A percentile compares a stretch with the other conserved stretches of the same genome.
Conservation (phyloP, 306 rosid species). For the Casuarina equisetifolia region DNA sequence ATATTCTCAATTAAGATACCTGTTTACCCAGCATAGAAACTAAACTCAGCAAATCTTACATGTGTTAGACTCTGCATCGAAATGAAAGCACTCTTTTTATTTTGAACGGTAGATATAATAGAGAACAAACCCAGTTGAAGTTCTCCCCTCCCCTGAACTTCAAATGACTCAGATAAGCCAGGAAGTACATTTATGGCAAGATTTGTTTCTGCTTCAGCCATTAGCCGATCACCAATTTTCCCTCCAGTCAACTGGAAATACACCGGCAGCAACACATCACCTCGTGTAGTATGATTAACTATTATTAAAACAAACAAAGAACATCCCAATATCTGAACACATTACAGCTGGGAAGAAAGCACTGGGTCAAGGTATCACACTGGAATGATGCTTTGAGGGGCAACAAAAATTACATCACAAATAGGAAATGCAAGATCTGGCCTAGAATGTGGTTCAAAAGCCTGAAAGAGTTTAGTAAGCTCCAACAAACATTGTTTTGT, state of each 20-base stretch:
- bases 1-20: slow-evolving; percentile 96
- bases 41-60: slow-evolving; percentile 22
- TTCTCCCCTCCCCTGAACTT: slow-evolving; percentile 99
- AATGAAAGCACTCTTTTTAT: background rate
- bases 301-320: slow-evolving; percentile 13
- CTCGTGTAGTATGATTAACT: slow-evolving; percentile 22
- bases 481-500: background rate
- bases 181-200: slow-evolving; percentile 98
- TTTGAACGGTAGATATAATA: background rate
- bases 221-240: slow-evolving; percentile 78
- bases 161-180: slow-evolving; percentile 84
- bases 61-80: background rate
- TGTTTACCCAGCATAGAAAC: slow-evolving; percentile 41
- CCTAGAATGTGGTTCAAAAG: background rate
- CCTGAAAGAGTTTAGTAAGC: background rate
- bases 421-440: background rate
- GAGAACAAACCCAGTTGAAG: slow-evolving; percentile 78
- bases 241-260: slow-evolving; percentile 84
- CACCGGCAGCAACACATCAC: slow-evolving; percentile 32
- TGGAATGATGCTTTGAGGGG: background rate
- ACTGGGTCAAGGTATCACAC: background rate
- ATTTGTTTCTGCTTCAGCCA: slow-evolving; percentile 97
- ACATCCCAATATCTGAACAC: slow-evolving; percentile 19
- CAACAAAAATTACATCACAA: background rate
- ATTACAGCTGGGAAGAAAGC: slow-evolving; percentile 1